Percentiles rank a stretch among this genome's conserved stretches.
Evolutionary conservation across 768 basidiomycete genomes (phyloP).

Genomic region (Russula abietina): DNA sequence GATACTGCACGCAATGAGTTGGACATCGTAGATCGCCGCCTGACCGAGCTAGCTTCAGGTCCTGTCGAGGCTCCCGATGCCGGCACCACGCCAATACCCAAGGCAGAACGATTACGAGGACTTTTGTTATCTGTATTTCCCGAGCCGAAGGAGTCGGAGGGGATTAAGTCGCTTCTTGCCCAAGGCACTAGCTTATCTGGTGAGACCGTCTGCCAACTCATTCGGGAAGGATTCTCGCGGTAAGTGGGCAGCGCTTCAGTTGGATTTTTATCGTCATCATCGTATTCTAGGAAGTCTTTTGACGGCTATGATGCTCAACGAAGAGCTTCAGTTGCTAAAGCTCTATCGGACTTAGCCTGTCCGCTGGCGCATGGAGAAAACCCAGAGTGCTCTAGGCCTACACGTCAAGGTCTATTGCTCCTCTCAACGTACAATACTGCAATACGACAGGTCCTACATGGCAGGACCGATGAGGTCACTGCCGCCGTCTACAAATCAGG

Average conservation of each 20-base stretch:
- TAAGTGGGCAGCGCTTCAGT: slow-evolving; percentile 5
- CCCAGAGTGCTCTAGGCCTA: slow-evolving; percentile 18
- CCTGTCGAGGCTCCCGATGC: neutral
- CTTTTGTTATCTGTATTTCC: slow-evolving; percentile 13
- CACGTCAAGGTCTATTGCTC: slow-evolving; percentile 19
- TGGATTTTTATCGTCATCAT: neutral
- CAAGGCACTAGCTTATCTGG: neutral
- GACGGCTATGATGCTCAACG: slow-evolving; percentile 7
- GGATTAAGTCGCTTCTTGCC: neutral
- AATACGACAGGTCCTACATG: slow-evolving; percentile 41
- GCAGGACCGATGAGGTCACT: slow-evolving; percentile 42
- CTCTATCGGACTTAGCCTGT: slow-evolving; percentile 17
- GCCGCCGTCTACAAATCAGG: slow-evolving; percentile 40
- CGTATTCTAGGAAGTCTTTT: slow-evolving; percentile 10
- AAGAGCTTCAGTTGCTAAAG: slow-evolving; percentile 7
- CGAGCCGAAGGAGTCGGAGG: slow-evolving; percentile 7
- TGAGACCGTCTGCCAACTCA: slow-evolving; percentile 1
- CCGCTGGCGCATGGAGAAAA: slow-evolving; percentile 11
- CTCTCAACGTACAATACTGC: slow-evolving; percentile 35
- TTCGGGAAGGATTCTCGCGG: slow-evolving; percentile 7
- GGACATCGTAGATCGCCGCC: slow-evolving; percentile 7
- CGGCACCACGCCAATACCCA: neutral
- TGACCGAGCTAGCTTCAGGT: slow-evolving; percentile 14
- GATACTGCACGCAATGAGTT: slow-evolving; percentile 13
- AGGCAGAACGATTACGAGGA: neutral